A percentile compares a stretch with the other conserved stretches of the same genome.
Conservation (phyloP, 257 asterid species). For the Capsicum rhomboideum region DNA sequence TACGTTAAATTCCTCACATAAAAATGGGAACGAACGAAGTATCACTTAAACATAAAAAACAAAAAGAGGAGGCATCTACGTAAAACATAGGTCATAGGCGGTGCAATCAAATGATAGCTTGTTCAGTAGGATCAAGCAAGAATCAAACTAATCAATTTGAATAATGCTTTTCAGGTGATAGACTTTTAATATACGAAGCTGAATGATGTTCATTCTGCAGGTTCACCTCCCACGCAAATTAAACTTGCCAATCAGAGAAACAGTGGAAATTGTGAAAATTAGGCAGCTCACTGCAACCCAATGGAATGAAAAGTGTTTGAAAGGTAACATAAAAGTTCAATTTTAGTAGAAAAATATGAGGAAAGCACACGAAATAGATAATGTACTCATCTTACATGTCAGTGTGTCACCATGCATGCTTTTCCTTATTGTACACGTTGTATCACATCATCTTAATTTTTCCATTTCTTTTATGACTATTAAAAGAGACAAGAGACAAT, state of each 20-base stretch:
- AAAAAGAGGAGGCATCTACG: no score
- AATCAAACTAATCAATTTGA: not conserved
- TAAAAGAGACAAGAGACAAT: no score
- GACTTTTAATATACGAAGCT: not conserved
- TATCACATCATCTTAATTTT: no score
- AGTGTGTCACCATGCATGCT: not conserved
- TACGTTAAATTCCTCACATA: no score
- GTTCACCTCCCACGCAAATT: not conserved
- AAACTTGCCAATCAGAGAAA: not conserved
- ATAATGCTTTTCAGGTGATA: not conserved
- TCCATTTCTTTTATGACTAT: no score
- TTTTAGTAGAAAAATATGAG: not conserved
- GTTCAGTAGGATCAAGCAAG: no score
- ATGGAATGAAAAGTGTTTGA: not conserved
- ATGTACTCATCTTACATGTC: not conserved
- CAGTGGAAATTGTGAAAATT: not conserved
- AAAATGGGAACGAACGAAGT: no score
- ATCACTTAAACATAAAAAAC: no score
- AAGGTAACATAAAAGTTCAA: not conserved
- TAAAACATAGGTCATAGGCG: no score
- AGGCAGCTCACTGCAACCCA: not conserved
- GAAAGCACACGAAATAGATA: not conserved
- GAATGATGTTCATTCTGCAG: not conserved
- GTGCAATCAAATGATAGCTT: no score
- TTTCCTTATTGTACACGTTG: no score